Conservation (phyloP, 1,284 basidiomycete genomes). For the Melanopsichium pennsylvanicum region DNA sequence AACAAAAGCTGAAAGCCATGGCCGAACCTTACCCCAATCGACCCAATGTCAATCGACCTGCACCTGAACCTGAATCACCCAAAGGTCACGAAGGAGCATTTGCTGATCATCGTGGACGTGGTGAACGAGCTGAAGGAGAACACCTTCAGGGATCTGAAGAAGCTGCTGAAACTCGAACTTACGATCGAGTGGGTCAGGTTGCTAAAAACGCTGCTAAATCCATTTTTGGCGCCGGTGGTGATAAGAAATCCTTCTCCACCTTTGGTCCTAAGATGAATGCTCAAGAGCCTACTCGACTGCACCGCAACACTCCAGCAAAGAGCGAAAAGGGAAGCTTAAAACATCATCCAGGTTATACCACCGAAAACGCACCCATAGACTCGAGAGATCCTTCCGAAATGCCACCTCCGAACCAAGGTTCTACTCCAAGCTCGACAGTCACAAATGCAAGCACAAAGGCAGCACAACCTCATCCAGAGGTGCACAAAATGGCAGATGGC, state of each 20-base stretch:
- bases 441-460: conserved; percentile 38
- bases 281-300: conserved; percentile 14
- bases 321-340: conserved; percentile 23
- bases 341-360: conserved; percentile 47
- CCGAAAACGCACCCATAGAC: conserved; percentile 45
- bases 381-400: conserved; percentile 33
- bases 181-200: conserved; percentile 19
- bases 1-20: conserved; percentile 29
- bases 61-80: conserved; percentile 37
- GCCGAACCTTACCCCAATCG: conserved; percentile 29
- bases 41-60: conserved; percentile 11
- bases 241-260: conserved; percentile 33
- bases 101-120: conserved; percentile 44
- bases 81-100: conserved; percentile 36
- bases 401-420: conserved; percentile 21
- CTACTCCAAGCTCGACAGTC: conserved; percentile 10
- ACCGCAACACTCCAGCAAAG: conserved; percentile 11
- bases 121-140: conserved; percentile 19
- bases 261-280: background rate
- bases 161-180: conserved; percentile 30
- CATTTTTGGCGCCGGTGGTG: conserved; percentile 17
- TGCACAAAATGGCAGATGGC: conserved; percentile 47
- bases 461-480: conserved; percentile 25
- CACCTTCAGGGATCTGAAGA: conserved; percentile 28
- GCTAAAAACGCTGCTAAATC: conserved; percentile 31